Evolutionary conservation across 768 basidiomycete genomes (phyloP).

Genomic region (Rhodotorula kratochvilovae): DNA sequence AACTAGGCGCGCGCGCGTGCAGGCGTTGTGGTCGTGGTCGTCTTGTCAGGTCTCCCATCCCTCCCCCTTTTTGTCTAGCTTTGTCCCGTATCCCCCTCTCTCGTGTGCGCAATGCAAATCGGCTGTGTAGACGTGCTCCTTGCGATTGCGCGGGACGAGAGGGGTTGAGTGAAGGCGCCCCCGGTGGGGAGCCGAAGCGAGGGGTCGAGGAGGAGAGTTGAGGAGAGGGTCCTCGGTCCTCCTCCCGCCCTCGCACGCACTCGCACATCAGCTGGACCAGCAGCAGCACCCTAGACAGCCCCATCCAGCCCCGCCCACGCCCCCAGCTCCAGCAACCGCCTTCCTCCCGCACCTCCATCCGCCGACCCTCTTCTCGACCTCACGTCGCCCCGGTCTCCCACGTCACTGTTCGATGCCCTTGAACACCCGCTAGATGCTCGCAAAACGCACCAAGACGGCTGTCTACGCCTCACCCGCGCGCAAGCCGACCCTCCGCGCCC

Average conservation of each 20-base stretch:
- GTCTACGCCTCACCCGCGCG: conserved; percentile 8
- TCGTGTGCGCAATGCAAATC: too few relatives aligned
- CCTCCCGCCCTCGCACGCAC: too few relatives aligned
- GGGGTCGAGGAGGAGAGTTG: too few relatives aligned
- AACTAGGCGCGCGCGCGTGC: not conserved
- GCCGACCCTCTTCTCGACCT: not conserved
- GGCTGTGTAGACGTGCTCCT: not conserved
- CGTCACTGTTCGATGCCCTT: conserved; percentile 2
- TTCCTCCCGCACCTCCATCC: not conserved
- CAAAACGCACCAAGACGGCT: conserved; percentile 7
- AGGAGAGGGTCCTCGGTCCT: too few relatives aligned
- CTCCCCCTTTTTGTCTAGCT: not conserved
- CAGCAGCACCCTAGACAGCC: too few relatives aligned
- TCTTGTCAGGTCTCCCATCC: not conserved
- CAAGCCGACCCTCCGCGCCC: not conserved
- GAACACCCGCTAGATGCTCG: conserved; percentile 9
- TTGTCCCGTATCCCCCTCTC: not conserved
- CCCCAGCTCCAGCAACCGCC: not conserved
- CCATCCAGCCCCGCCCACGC: too few relatives aligned
- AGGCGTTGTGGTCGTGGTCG: not conserved
- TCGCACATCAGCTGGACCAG: too few relatives aligned
- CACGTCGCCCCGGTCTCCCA: not conserved
- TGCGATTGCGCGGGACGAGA: too few relatives aligned
- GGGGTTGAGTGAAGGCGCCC: not conserved
- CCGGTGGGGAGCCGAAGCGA: too few relatives aligned